Evolutionary conservation across 192 early-diverging fungal species (phyloP).

Genomic region (Glomus cerebriforme): DNA sequence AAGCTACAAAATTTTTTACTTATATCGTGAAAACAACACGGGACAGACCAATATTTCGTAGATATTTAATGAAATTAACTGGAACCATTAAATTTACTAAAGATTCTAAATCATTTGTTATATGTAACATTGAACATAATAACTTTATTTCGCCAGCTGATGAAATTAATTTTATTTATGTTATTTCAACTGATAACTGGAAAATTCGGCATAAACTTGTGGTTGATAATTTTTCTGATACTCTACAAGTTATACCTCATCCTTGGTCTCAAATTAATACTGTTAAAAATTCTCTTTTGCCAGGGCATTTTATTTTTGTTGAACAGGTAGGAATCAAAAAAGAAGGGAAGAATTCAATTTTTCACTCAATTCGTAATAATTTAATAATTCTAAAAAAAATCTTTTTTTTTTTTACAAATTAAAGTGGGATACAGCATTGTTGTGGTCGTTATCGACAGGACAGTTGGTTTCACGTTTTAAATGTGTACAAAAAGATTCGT

Average conservation of each 20-base stretch:
- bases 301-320: conserved; percentile 8
- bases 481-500: conserved; percentile 10
- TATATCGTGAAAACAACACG: neutral
- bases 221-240: neutral
- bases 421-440: conserved; percentile 16
- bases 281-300: neutral
- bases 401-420: neutral
- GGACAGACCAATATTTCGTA: neutral
- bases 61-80: conserved; percentile 2
- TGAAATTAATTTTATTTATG: conserved; percentile 4
- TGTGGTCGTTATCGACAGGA: conserved; percentile 11
- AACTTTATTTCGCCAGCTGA: neutral
- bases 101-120: neutral
- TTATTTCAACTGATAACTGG: conserved; percentile 13
- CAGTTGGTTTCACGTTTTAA: conserved; percentile 16
- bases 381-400: neutral
- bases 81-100: conserved; percentile 14
- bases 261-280: conserved; percentile 16
- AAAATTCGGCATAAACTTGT: conserved; percentile 3
- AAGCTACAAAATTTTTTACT: neutral
- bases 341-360: neutral
- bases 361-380: neutral
- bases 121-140: conserved; percentile 5
- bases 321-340: neutral
- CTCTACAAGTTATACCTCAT: conserved; percentile 18